phyloP scores from a whole-genome alignment of 2,329 filamentous ascomycete genomes.

The Cercospora sojina region DNA sequence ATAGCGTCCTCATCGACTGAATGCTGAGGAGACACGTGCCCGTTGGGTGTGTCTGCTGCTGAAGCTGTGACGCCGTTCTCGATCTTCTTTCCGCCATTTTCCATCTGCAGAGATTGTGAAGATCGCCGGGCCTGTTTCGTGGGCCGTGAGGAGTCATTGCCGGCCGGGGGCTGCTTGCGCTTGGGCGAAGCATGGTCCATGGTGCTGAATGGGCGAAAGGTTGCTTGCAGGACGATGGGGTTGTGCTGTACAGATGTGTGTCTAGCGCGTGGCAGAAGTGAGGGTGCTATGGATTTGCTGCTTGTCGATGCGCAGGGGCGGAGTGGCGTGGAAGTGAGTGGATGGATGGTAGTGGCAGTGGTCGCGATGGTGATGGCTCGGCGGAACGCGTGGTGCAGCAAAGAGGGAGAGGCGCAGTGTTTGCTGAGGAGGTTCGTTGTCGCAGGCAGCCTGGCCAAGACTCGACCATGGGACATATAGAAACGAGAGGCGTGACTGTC shows the following conservation, averaged over 20 bases:
- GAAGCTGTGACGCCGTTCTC: constrained; percentile 36
- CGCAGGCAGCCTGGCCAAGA: constrained; percentile 2
- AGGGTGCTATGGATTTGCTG: not conserved
- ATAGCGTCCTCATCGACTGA: constrained; percentile 47
- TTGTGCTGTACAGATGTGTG: not conserved
- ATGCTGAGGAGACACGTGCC: constrained; percentile 41
- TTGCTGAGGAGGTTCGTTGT: not conserved
- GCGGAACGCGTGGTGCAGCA: constrained; percentile 1
- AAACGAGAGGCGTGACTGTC: not conserved
- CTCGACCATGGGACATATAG: constrained; percentile 11
- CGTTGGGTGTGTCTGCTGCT: constrained; percentile 37
- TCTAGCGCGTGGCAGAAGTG: not conserved
- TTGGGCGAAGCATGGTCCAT: constrained; percentile 36
- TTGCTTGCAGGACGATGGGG: not conserved
- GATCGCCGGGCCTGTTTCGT: constrained; percentile 38
- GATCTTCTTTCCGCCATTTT: constrained; percentile 25
- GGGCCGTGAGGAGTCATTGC: constrained; percentile 35
- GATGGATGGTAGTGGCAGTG: not conserved
- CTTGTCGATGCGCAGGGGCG: not conserved
- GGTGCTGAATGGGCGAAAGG: constrained; percentile 4
- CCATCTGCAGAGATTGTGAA: constrained; percentile 24
- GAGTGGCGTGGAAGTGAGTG: not conserved
- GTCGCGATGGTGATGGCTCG: not conserved
- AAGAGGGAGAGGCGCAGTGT: not conserved
- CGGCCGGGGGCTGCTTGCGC: constrained; percentile 40